Conservation (phyloP, 2,329 filamentous ascomycete species). For the Fusarium sp. region DNA sequence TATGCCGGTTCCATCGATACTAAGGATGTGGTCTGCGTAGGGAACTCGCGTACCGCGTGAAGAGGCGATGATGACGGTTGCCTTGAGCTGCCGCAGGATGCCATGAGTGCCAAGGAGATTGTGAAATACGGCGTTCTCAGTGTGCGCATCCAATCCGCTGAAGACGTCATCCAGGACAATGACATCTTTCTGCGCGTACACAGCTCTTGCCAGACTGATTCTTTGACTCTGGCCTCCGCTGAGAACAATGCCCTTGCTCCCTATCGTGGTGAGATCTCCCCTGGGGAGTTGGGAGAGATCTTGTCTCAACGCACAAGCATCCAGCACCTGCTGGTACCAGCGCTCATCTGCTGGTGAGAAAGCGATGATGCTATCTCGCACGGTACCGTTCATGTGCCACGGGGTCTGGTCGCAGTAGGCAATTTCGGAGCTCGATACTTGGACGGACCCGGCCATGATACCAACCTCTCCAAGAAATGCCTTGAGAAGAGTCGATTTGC, state of each 20-base stretch:
- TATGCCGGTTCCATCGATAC: slow-evolving; percentile 11
- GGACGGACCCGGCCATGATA: slow-evolving; percentile 19
- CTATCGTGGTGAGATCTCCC: slow-evolving; percentile 50
- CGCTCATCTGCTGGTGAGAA: slow-evolving; percentile 39
- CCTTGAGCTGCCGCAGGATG: slow-evolving; percentile 27
- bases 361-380: slow-evolving; percentile 50
- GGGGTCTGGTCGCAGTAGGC: slow-evolving; percentile 45
- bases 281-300: slow-evolving; percentile 46
- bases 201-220: slow-evolving; percentile 46
- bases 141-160: slow-evolving; percentile 47
- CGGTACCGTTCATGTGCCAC: slow-evolving; percentile 46
- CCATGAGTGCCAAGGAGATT: slow-evolving; percentile 41
- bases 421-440: slow-evolving; percentile 6
- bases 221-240: slow-evolving; percentile 54
- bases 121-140: slow-evolving; percentile 41
- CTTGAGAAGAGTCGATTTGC: slow-evolving; percentile 51
- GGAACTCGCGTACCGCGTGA: slow-evolving; percentile 30
- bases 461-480: slow-evolving; percentile 45
- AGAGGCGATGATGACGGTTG: slow-evolving; percentile 23
- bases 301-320: slow-evolving; percentile 32
- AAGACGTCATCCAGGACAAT: slow-evolving; percentile 49
- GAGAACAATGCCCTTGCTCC: slow-evolving; percentile 51
- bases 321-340: slow-evolving; percentile 47
- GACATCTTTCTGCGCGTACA: slow-evolving; percentile 42
- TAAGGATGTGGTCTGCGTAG: slow-evolving; percentile 29